These are phyloP conservation scores for Aotearoamyces nothofagi DNA, from an alignment of 2,329 filamentous ascomycete species.

Conservation along the genomic window DNA sequence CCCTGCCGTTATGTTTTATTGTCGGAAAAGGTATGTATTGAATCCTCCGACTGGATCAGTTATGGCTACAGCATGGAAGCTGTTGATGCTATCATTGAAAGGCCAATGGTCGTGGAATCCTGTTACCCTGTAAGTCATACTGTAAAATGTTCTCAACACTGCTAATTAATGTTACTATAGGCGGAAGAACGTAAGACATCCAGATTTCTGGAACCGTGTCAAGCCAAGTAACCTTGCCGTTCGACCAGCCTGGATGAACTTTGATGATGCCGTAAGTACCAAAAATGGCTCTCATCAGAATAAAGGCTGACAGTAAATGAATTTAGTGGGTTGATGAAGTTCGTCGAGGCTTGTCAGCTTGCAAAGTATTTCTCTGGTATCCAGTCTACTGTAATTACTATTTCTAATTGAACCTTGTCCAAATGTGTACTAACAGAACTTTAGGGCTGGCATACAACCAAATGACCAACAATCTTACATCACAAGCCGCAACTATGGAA, in stretches of 20 bases:
- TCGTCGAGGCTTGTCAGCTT: slow-evolving; percentile 38
- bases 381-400: slow-evolving; percentile 35
- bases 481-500: slow-evolving; percentile 39
- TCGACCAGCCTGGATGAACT: slow-evolving; percentile 62
- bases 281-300: too few species aligned
- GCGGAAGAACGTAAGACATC: slow-evolving; percentile 34
- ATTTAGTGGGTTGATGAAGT: slow-evolving; percentile 64
- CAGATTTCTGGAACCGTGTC: slow-evolving; percentile 41
- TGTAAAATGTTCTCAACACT: neutral
- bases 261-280: slow-evolving; percentile 64
- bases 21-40: slow-evolving; percentile 39
- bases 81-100: slow-evolving; percentile 38
- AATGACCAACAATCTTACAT: slow-evolving; percentile 52
- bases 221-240: slow-evolving; percentile 40
- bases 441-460: slow-evolving; percentile 44
- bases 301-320: too few species aligned
- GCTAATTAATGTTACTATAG: slow-evolving; percentile 8
- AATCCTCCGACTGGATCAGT: slow-evolving; percentile 51
- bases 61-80: slow-evolving; percentile 39
- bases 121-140: slow-evolving; percentile 36
- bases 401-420: too few species aligned
- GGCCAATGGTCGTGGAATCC: slow-evolving; percentile 39
- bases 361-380: slow-evolving; percentile 55
- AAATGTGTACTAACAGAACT: too few species aligned
- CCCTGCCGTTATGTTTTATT: slow-evolving; percentile 38